Evolutionary conservation across 129 eudicot genomes (phyloP), one percentile per base, ranked within the genome.

Genomic region (Flaveria ramosissima): DNA sequence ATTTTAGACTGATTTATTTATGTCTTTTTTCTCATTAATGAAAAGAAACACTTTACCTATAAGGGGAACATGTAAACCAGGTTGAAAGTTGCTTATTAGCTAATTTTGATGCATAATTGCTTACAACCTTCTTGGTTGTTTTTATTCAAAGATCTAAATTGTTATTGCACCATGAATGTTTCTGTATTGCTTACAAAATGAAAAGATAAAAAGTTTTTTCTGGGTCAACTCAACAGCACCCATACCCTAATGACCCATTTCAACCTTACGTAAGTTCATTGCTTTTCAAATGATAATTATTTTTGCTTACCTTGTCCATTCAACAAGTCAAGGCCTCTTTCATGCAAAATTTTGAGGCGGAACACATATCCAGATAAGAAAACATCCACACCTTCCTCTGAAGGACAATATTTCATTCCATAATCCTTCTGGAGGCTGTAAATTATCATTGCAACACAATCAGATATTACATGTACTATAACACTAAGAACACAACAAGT

Each of bases 331-430:
- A 91, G 85, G 45, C 90, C 89, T 76, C 93, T 91, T 80, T 93
- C 97, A 75, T 93, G 98, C 84, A 91, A 81, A 81, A 93, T 91
- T 63, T 86, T 93, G 36, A 93, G 88, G 26, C 97, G 96, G 71
- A 91, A 93, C 53, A 96, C 98, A 71, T 84, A 93, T 78, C 98
- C 98, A n/a, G 93, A 87, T 78, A 85, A 70, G 75, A 90, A 75
- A 78, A 93, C 85, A 78, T 88, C 91, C 60, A 89, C 89, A 20
- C 87, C 89, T 74, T 93, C 92, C 84, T 93, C 98, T 15, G 93
- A 89, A 42, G 97, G 88, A 70, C 84, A 65, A 64, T 86, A 85
- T 32, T 66, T 81, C 83, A 91, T 83, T 51, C 89, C 84, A 74
- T 82, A 75, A 23, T 82, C 83, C 60, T 84, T 83, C 72, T 89